Percentiles rank a stretch among this genome's conserved stretches.
Evolutionary conservation across 2,329 filamentous ascomycete species (phyloP).

Genomic region (Monilinia fructigena): DNA sequence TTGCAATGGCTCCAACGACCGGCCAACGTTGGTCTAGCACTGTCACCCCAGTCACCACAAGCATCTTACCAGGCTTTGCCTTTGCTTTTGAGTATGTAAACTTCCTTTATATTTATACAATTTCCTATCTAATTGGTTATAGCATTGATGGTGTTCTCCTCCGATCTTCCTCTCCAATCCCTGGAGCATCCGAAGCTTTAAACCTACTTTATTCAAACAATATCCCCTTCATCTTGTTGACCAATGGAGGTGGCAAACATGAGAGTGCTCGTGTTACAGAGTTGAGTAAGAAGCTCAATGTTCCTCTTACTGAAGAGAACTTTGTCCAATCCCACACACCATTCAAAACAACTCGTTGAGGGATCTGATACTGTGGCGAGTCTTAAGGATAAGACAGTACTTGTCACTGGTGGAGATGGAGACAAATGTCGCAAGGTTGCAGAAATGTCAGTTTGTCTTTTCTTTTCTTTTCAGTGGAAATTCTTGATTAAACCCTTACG

Average conservation of each 20-base stretch:
- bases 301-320: conserved; percentile 63
- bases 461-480: conserved; percentile 34
- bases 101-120: not conserved
- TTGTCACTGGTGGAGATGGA: conserved; percentile 63
- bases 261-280: conserved; percentile 73
- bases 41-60: conserved; percentile 9
- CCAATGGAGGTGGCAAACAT: conserved; percentile 87
- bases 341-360: conserved; percentile 69
- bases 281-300: conserved; percentile 62
- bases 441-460: conserved; percentile 44
- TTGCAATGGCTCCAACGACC: conserved; percentile 14
- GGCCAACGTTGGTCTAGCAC: conserved; percentile 16
- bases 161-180: conserved; percentile 74
- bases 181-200: conserved; percentile 73
- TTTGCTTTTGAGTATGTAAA: conserved; percentile 55
- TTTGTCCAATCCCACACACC: conserved; percentile 93
- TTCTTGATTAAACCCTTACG: not conserved
- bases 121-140: conserved; percentile 18
- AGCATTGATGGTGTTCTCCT: conserved; percentile 90
- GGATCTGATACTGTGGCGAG: conserved; percentile 53
- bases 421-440: conserved; percentile 57
- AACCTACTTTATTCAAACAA: conserved; percentile 67
- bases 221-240: conserved; percentile 91
- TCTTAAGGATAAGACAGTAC: conserved; percentile 63
- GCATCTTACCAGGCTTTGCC: conserved; percentile 45